Evolutionary conservation across 331 rosid genomes (phyloP).

Genomic region (Saraca asoca): DNA sequence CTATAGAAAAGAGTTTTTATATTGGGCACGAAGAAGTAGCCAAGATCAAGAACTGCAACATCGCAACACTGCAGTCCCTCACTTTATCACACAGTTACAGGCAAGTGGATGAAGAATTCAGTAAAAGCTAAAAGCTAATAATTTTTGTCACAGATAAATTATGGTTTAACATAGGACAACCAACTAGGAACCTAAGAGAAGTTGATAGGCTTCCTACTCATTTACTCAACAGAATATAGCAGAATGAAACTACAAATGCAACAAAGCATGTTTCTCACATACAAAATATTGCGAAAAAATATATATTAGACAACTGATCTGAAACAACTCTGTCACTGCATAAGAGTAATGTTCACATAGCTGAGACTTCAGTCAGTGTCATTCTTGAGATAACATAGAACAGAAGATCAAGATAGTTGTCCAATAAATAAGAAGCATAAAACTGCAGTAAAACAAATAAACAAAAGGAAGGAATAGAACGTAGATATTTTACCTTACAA

Average conservation of each 20-base stretch:
- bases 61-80: constrained; percentile 6
- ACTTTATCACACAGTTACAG: constrained; percentile 29
- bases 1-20: not conserved
- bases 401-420: too few relatives aligned
- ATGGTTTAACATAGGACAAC: not conserved
- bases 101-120: constrained; percentile 6
- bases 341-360: not conserved
- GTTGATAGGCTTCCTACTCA: constrained; percentile 6
- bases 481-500: constrained; percentile 62
- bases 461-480: constrained; percentile 16
- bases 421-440: not conserved
- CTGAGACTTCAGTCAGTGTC: not conserved
- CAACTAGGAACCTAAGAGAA: constrained; percentile 16
- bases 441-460: constrained; percentile 10
- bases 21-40: constrained; percentile 7
- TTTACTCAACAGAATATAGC: not conserved
- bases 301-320: not conserved
- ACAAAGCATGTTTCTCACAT: constrained; percentile 21
- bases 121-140: constrained; percentile 14
- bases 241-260: not conserved
- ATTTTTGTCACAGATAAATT: not conserved
- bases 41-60: constrained; percentile 13
- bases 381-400: not conserved
- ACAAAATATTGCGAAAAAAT: not conserved
- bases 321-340: not conserved